phyloP scores from a whole-genome alignment of 495 filamentous ascomycete species.

The Sporormia fimetaria region DNA sequence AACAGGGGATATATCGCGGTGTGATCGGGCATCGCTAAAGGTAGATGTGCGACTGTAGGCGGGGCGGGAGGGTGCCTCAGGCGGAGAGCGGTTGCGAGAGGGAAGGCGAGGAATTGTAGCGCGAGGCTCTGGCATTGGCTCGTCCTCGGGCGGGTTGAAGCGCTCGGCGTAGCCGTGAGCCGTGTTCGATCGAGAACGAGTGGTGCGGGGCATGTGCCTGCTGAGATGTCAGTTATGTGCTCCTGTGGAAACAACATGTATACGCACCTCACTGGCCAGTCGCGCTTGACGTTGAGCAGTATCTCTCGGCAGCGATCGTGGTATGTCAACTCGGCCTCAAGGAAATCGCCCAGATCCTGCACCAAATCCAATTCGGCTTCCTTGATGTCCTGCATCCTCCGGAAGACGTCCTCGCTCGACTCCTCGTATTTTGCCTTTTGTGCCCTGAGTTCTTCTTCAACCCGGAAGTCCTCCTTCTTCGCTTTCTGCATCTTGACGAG shows the following conservation, averaged over 20 bases:
- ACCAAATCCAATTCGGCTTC: constrained; percentile 80
- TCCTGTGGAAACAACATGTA: constrained; percentile 2
- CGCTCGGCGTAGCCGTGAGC: constrained; percentile 47
- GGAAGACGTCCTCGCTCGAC: constrained; percentile 80
- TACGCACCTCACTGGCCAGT: constrained; percentile 54
- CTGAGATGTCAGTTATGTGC: constrained; percentile 20
- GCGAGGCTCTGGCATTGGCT: constrained; percentile 33
- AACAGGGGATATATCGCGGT: constrained; percentile 40
- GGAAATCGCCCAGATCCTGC: constrained; percentile 63
- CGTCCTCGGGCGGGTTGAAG: constrained; percentile 48
- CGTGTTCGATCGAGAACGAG: constrained; percentile 49
- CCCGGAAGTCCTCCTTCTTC: constrained; percentile 83
- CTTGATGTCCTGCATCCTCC: constrained; percentile 94
- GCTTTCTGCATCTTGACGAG: constrained; percentile 85
- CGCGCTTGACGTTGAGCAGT: constrained; percentile 51
- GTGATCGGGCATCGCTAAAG: constrained; percentile 44
- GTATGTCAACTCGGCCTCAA: constrained; percentile 86
- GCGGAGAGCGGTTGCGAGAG: constrained; percentile 17
- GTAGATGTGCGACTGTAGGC: constrained; percentile 39
- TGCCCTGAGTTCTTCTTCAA: constrained; percentile 84
- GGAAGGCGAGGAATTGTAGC: constrained; percentile 30
- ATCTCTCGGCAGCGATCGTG: constrained; percentile 81
- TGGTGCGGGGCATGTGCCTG: constrained; percentile 32
- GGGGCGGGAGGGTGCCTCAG: constrained; percentile 32
- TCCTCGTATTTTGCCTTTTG: constrained; percentile 97